Evolutionary conservation across 129 eudicot genomes (phyloP).

Genomic region (Pseudognaphalium luteoalbum): DNA sequence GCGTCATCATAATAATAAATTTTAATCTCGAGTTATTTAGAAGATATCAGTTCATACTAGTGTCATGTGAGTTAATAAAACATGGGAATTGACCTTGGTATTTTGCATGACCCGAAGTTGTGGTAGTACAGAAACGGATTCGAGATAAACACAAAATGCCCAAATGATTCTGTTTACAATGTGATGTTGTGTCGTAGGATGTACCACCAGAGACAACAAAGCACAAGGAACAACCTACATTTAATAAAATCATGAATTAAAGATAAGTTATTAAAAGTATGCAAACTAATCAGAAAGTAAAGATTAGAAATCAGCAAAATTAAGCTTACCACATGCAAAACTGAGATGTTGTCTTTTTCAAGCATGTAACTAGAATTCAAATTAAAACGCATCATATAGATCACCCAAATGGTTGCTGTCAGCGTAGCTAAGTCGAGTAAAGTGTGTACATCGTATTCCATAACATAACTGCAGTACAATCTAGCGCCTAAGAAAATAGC

Average conservation of each 20-base stretch:
- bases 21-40: not conserved
- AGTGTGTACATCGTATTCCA: conserved; percentile 58
- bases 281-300: not conserved
- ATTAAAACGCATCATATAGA: conserved; percentile 55
- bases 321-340: conserved; percentile 39
- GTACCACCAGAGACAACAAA: conserved; percentile 36
- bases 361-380: conserved; percentile 48
- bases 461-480: conserved; percentile 46
- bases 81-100: conserved; percentile 37
- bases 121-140: conserved; percentile 63
- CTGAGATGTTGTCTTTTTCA: conserved; percentile 44
- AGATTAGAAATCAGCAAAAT: not conserved
- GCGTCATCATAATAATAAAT: conserved; percentile 3
- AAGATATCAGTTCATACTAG: not conserved
- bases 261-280: not conserved
- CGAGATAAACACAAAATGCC: conserved; percentile 61
- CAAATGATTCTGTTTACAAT: conserved; percentile 43
- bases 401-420: conserved; percentile 55
- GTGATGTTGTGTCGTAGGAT: conserved; percentile 50
- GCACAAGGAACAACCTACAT: conserved; percentile 56
- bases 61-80: not conserved
- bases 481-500: conserved; percentile 38
- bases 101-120: conserved; percentile 62
- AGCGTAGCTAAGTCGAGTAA: conserved; percentile 48
- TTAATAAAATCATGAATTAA: conserved; percentile 3